A percentile compares a stretch with the other conserved stretches of the same genome.
phyloP scores from a whole-genome alignment of 2,329 filamentous ascomycete genomes.

The Pleurostoma richardsiae region DNA sequence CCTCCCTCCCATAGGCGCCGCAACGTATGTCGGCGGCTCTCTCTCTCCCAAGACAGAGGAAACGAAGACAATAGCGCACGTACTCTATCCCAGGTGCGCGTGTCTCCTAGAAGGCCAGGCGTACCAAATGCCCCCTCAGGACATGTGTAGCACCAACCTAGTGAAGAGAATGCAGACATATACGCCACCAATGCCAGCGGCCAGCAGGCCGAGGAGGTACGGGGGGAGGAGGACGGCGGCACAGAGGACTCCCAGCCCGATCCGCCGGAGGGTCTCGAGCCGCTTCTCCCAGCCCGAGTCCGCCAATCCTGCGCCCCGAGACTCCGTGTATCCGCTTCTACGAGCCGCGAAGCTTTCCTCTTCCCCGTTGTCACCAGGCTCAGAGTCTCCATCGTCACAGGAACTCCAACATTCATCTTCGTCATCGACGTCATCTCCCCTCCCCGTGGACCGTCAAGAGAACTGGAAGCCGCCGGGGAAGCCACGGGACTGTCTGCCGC shows the following conservation, averaged over 20 bases:
- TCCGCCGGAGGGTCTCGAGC: slow-evolving; percentile 35
- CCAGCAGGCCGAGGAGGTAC: slow-evolving; percentile 30
- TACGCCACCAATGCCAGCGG: slow-evolving; percentile 27
- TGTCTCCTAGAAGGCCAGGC: too few species aligned
- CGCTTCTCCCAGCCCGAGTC: slow-evolving; percentile 20
- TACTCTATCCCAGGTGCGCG: too few species aligned
- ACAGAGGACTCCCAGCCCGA: slow-evolving; percentile 35
- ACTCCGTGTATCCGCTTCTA: neutral
- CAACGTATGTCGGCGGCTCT: too few species aligned
- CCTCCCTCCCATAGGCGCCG: too few species aligned
- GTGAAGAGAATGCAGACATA: slow-evolving; percentile 30
- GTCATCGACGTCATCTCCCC: slow-evolving; percentile 26
- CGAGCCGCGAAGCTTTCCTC: slow-evolving; percentile 12
- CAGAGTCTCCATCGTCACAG: slow-evolving; percentile 6
- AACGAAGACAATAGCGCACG: too few species aligned
- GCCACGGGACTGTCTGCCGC: slow-evolving; percentile 44
- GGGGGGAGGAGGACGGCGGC: slow-evolving; percentile 42
- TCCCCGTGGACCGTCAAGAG: slow-evolving; percentile 38
- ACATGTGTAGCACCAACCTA: neutral
- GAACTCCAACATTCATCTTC: slow-evolving; percentile 20
- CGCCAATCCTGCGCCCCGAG: neutral
- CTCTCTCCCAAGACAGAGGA: too few species aligned
- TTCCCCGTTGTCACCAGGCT: slow-evolving; percentile 12
- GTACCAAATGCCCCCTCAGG: too few species aligned
- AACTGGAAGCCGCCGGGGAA: slow-evolving; percentile 33